phyloP scores from a whole-genome alignment of 2,329 filamentous ascomycete species.

The Zymoseptoria crescenta region DNA sequence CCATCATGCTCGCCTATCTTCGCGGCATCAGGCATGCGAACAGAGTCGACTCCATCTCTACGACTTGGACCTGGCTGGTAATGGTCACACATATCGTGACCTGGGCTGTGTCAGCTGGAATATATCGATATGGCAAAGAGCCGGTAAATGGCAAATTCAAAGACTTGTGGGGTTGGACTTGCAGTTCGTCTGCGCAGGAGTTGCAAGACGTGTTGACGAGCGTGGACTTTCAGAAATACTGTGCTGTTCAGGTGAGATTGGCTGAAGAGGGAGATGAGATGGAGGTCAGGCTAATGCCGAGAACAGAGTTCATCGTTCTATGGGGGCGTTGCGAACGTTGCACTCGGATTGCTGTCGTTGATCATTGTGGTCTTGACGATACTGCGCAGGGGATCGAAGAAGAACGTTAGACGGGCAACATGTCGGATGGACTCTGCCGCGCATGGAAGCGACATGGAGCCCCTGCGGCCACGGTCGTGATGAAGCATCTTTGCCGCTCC shows the following conservation, averaged over 20 bases:
- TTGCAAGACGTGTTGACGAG: constrained; percentile 33
- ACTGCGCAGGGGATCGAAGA: constrained; percentile 26
- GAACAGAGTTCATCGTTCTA: constrained; percentile 30
- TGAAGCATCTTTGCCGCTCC: too few relatives aligned
- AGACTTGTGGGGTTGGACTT: constrained; percentile 39
- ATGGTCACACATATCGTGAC: constrained; percentile 30
- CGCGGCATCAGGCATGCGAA: constrained; percentile 30
- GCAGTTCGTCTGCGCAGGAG: constrained; percentile 26
- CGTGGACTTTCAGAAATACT: constrained; percentile 32
- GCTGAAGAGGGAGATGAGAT: neutral
- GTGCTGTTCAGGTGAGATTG: constrained; percentile 30
- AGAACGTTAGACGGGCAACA: constrained; percentile 10
- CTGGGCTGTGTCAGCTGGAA: constrained; percentile 28
- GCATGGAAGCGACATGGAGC: too few relatives aligned
- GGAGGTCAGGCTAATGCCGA: neutral
- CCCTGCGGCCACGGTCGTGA: too few relatives aligned
- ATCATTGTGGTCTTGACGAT: constrained; percentile 27
- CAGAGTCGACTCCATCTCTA: constrained; percentile 21
- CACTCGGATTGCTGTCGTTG: constrained; percentile 24
- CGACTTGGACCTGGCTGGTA: constrained; percentile 25
- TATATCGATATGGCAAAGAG: constrained; percentile 34
- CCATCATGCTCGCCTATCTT: constrained; percentile 30
- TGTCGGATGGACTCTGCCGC: neutral
- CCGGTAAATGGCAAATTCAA: constrained; percentile 26
- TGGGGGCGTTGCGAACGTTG: constrained; percentile 30